These are phyloP conservation scores for Fusarium graminum DNA, from an alignment of 2,329 filamentous ascomycete genomes.

Conservation along the genomic window DNA sequence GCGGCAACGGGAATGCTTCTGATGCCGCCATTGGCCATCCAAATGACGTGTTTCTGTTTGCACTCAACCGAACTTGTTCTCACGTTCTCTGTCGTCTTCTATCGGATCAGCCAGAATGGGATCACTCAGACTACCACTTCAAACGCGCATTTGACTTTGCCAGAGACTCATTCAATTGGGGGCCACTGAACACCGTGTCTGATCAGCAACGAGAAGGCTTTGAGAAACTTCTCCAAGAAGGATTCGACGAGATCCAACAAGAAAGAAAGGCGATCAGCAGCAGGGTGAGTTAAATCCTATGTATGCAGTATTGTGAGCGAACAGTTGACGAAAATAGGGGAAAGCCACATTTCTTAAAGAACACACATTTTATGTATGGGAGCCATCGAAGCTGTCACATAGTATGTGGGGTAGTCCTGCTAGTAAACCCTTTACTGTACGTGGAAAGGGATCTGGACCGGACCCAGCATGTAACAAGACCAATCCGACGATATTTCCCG, in stretches of 20 bases:
- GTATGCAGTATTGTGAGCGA: background rate
- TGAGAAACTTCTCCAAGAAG: background rate
- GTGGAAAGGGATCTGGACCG: background rate
- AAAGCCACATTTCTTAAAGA: background rate
- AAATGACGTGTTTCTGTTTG: slow-evolving; percentile 3
- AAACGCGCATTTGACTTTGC: slow-evolving; percentile 9
- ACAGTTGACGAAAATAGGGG: background rate
- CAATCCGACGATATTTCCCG: slow-evolving; percentile 8
- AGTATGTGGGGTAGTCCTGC: slow-evolving; percentile 1
- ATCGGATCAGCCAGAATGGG: background rate
- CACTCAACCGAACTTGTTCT: slow-evolving; percentile 7
- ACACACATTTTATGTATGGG: slow-evolving; percentile 12
- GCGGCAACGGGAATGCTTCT: background rate
- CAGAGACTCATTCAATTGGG: slow-evolving; percentile 6
- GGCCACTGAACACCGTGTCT: background rate
- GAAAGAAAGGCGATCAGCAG: background rate
- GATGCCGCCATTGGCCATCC: background rate
- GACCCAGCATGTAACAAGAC: background rate
- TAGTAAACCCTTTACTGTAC: background rate
- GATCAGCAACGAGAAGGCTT: background rate
- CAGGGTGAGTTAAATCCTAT: background rate
- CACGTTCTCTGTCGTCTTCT: slow-evolving; percentile 8
- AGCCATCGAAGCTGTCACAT: background rate
- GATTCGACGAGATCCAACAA: background rate
- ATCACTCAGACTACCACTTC: slow-evolving; percentile 8